Conservation (phyloP, 2,329 filamentous ascomycete species). For the Cercospora sp. region DNA sequence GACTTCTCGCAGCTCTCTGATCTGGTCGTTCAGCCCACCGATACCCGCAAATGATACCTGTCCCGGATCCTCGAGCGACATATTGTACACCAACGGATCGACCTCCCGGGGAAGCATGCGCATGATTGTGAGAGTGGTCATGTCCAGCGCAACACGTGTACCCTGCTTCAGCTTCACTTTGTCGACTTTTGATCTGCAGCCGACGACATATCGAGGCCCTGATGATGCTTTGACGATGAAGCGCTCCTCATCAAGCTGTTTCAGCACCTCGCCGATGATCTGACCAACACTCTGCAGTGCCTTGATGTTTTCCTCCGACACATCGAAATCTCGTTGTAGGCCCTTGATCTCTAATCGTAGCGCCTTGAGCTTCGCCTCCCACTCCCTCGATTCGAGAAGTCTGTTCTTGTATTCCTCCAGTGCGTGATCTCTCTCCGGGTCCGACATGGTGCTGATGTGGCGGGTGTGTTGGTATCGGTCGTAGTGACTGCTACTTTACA, state of each 20-base stretch:
- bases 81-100: constrained; percentile 98
- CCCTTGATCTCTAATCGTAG: constrained; percentile 95
- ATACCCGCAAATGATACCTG: constrained; percentile 98
- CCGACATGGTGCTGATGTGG: constrained; percentile 34
- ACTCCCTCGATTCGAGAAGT: constrained; percentile 89
- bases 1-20: constrained; percentile 93
- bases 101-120: constrained; percentile 98
- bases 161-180: constrained; percentile 97
- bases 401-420: constrained; percentile 56
- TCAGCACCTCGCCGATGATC: constrained; percentile 98
- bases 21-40: constrained; percentile 96
- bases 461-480: neutral
- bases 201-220: constrained; percentile 95
- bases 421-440: constrained; percentile 55
- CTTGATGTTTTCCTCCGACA: constrained; percentile 99
- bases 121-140: constrained; percentile 99
- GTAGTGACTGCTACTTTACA: neutral
- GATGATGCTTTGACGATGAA: constrained; percentile 99
- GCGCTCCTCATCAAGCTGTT: constrained; percentile 97
- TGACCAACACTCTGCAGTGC: constrained; percentile 97
- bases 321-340: constrained; percentile 89
- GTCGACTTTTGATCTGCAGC: constrained; percentile 97
- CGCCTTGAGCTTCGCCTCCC: constrained; percentile 96
- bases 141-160: constrained; percentile 93
- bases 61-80: constrained; percentile 96